Evolutionary conservation across 192 early-diverging fungal genomes (phyloP), one percentile per base, ranked within the genome.

Genomic region (Neocallimastix lanati): DNA sequence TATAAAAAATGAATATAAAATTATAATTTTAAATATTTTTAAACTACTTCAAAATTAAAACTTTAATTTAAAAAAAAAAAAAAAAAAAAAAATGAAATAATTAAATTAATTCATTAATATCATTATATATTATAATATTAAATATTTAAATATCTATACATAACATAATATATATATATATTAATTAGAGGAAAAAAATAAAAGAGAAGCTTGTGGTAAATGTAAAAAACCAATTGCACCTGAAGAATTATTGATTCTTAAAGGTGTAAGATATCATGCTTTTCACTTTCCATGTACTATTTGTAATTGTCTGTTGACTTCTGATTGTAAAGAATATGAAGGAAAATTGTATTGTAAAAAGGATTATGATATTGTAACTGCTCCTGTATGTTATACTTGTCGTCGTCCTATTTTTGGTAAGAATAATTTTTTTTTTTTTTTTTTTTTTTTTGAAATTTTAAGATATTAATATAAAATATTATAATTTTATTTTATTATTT

Each of bases 341-440:
- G 87, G 87, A 13, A 86, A 88, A 33, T 78, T 89, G 16, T 88
- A 88, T 79, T 89, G 88, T 77, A 79, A 83, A 15, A 79, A 76
- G 15, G 84, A 87, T 78, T 86, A 81, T 67, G 82, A 84, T 28
- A 76, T 78, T 77, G 40, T 82, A 14, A 80, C 81, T 0, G 81
- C 83, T n/a, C 80, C 80, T 6, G 78, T 79, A 0, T 89, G 88
- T 79, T 76, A 80, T 25, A 84, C 82, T 2, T 89, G 88, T 81
- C 78, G 81, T 40, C 40, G 81, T 67, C 82, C 84, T 29, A 87
- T 89, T 16, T 79, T 80, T 4, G 88, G 88, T 15, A 77, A 82
- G 28, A 37, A 37, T 37, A 13, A 1, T 37, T 12, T 37, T 12
- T 37, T 13, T 12, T 14, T 12, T 37, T 12, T 12, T 37, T 37